A percentile compares a stretch with the other conserved stretches of the same genome.
These are phyloP conservation scores for Ogataea ganodermae DNA, from an alignment of 805 yeast species.

Conservation along the genomic window DNA sequence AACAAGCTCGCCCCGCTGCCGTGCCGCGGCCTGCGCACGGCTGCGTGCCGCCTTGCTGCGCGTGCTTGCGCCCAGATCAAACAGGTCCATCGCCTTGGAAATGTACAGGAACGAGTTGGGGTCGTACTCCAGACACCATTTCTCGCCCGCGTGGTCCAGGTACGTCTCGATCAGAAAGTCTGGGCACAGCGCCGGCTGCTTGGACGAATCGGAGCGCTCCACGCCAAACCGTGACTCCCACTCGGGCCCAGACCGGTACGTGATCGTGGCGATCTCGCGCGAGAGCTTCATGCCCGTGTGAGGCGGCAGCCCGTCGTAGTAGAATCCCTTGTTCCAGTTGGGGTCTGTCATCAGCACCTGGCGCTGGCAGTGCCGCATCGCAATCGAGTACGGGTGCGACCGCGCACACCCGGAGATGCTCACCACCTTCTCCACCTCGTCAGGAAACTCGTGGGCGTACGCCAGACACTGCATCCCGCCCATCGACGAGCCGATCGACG, in stretches of 20 bases:
- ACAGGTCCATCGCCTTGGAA: constrained; percentile 92
- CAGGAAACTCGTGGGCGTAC: constrained; percentile 80
- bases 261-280: constrained; percentile 90
- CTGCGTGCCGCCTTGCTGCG: constrained; percentile 44
- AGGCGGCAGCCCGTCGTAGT: constrained; percentile 74
- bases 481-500: constrained; percentile 89
- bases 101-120: constrained; percentile 86
- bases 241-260: constrained; percentile 94
- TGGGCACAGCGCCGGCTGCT: constrained; percentile 86
- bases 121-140: constrained; percentile 88
- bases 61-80: constrained; percentile 66
- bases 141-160: constrained; percentile 92
- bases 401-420: constrained; percentile 92
- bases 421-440: constrained; percentile 68
- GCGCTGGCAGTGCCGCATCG: constrained; percentile 89
- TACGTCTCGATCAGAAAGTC: constrained; percentile 92
- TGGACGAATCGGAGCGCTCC: constrained; percentile 76
- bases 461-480: constrained; percentile 99
- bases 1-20: constrained; percentile 31
- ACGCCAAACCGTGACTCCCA: constrained; percentile 94
- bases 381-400: constrained; percentile 92
- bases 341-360: constrained; percentile 95
- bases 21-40: constrained; percentile 41
- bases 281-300: constrained; percentile 95
- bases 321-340: constrained; percentile 90